Evolutionary conservation across 1,139 yeast genomes (phyloP).

Genomic region (Ogataea hybrid): DNA sequence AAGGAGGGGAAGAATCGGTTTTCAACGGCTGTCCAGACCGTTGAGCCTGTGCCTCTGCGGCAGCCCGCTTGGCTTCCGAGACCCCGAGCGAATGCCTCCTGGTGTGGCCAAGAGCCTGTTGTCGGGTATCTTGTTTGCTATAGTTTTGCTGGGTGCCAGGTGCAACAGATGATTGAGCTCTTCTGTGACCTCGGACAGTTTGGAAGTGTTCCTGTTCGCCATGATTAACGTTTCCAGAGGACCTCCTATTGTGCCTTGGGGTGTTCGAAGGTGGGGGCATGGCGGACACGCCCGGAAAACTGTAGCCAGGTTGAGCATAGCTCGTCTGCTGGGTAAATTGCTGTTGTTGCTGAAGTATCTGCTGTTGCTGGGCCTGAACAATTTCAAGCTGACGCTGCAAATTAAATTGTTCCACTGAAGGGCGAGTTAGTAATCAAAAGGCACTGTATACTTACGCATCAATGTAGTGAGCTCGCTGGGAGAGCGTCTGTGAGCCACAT

Average conservation of each 20-base stretch:
- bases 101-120: slow-evolving; percentile 58
- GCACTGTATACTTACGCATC: slow-evolving; percentile 54
- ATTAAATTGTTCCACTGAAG: slow-evolving; percentile 75
- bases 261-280: slow-evolving; percentile 26
- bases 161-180: slow-evolving; percentile 32
- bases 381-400: slow-evolving; percentile 89
- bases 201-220: slow-evolving; percentile 18
- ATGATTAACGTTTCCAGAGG: slow-evolving; percentile 23
- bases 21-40: slow-evolving; percentile 41
- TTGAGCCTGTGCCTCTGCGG: slow-evolving; percentile 82
- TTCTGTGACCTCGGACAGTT: slow-evolving; percentile 27
- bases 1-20: slow-evolving; percentile 29
- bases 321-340: slow-evolving; percentile 28
- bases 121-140: slow-evolving; percentile 26
- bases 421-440: slow-evolving; percentile 14
- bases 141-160: slow-evolving; percentile 25
- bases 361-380: slow-evolving; percentile 91
- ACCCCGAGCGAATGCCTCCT: slow-evolving; percentile 93
- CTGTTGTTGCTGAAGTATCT: slow-evolving; percentile 46
- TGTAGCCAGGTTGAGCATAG: slow-evolving; percentile 18
- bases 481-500: slow-evolving; percentile 92
- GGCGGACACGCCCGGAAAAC: slow-evolving; percentile 24
- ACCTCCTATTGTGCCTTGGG: slow-evolving; percentile 28
- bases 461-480: slow-evolving; percentile 93
- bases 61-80: slow-evolving; percentile 95